Conservation (phyloP, 768 basidiomycete species). For the Strobilomyces dryophilus region DNA sequence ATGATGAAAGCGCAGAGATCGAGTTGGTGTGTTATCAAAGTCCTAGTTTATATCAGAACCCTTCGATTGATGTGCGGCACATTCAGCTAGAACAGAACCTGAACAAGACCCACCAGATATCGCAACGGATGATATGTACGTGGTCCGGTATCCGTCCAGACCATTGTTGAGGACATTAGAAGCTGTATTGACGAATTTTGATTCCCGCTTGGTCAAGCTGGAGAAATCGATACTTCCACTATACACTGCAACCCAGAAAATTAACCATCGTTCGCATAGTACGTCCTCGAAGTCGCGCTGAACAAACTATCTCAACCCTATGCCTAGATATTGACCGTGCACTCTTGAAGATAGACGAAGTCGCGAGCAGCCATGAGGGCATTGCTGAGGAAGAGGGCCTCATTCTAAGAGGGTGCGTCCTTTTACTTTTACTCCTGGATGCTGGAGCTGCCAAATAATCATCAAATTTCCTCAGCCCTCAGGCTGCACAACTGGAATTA, state of each 20-base stretch:
- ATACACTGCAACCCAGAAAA: slow-evolving; percentile 71
- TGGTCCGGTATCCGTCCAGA: slow-evolving; percentile 2
- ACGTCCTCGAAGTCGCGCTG: slow-evolving; percentile 24
- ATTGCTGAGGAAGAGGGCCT: slow-evolving; percentile 74
- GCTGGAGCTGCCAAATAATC: not conserved
- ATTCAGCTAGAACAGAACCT: slow-evolving; percentile 79
- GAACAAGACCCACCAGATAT: slow-evolving; percentile 80
- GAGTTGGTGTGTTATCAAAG: slow-evolving; percentile 12
- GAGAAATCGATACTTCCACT: slow-evolving; percentile 84
- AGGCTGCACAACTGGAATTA: slow-evolving; percentile 54
- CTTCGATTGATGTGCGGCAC: not conserved
- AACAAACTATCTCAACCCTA: not conserved
- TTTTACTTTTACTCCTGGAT: not conserved
- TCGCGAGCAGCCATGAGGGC: slow-evolving; percentile 71
- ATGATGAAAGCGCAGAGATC: slow-evolving; percentile 27
- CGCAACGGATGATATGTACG: slow-evolving; percentile 82
- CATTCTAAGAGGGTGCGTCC: slow-evolving; percentile 65
- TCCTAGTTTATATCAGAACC: too few species aligned
- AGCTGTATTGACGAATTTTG: slow-evolving; percentile 85
- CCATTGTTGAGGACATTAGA: slow-evolving; percentile 28
- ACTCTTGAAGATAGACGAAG: slow-evolving; percentile 71
- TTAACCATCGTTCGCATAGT: slow-evolving; percentile 74
- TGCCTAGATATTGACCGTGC: slow-evolving; percentile 75
- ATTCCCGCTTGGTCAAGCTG: slow-evolving; percentile 73
- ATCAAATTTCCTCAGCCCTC: slow-evolving; percentile 47